These are phyloP conservation scores for Pythium plurisporium DNA, from an alignment of 352 stramenopile genomes.

Conservation along the genomic window DNA sequence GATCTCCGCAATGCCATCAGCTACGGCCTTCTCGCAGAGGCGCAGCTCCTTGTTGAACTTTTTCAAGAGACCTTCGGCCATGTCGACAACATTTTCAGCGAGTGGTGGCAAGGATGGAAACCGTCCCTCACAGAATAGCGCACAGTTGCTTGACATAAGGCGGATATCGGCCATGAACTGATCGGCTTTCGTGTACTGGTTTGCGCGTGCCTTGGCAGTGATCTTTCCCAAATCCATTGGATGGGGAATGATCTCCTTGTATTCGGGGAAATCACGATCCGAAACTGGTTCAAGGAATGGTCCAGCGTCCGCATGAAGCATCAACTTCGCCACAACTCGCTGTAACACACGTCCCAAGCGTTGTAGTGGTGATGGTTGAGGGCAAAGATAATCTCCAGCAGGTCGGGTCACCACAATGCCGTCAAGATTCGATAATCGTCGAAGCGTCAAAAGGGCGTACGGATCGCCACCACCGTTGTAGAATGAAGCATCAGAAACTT, in stretches of 20 bases:
- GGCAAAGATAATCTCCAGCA: conserved; percentile 44
- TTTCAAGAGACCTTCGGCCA: conserved; percentile 63
- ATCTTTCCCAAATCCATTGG: conserved; percentile 74
- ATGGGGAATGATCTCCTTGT: conserved; percentile 76
- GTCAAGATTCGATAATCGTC: conserved; percentile 31
- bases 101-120: conserved; percentile 75
- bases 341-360: conserved; percentile 56
- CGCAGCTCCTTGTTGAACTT: conserved; percentile 66
- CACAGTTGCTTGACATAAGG: conserved; percentile 74
- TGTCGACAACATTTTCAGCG: conserved; percentile 59
- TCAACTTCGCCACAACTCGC: conserved; percentile 59
- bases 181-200: conserved; percentile 47
- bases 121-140: conserved; percentile 73
- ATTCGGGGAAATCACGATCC: conserved; percentile 74
- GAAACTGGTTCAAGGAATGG: conserved; percentile 81
- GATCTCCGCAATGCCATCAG: conserved; percentile 7
- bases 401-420: conserved; percentile 28
- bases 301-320: conserved; percentile 48
- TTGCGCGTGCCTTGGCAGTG: conserved; percentile 40
- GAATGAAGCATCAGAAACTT: conserved; percentile 61
- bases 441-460: conserved; percentile 60
- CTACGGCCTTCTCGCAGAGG: conserved; percentile 37
- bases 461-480: conserved; percentile 78
- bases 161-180: conserved; percentile 65
- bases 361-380: conserved; percentile 55